These are phyloP conservation scores for Metarhizium rileyi DNA, from an alignment of 2,329 filamentous ascomycete species.

Conservation along the genomic window DNA sequence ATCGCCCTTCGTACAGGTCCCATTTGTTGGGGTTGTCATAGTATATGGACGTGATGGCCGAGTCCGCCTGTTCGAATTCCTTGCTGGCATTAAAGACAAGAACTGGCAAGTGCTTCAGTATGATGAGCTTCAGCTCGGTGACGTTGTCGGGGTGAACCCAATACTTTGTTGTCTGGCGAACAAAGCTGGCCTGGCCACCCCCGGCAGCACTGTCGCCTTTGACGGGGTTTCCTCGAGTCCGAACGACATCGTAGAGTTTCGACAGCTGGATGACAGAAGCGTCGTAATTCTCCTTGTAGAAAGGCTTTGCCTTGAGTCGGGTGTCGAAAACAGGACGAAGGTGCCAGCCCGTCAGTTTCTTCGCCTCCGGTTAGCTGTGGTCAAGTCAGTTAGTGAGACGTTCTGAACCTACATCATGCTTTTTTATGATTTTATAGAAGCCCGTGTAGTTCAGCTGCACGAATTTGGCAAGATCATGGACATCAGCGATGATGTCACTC, in stretches of 20 bases:
- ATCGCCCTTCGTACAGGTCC: constrained; percentile 85
- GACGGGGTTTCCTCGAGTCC: constrained; percentile 84
- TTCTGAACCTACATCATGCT: constrained; percentile 68
- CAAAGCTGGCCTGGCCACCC: constrained; percentile 86
- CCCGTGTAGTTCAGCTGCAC: constrained; percentile 98
- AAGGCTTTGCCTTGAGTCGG: constrained; percentile 88
- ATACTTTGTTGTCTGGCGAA: constrained; percentile 97
- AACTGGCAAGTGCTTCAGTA: constrained; percentile 93
- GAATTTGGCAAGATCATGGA: constrained; percentile 96
- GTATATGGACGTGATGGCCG: constrained; percentile 96
- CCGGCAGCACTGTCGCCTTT: constrained; percentile 89
- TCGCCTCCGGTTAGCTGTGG: background rate
- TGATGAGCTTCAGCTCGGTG: constrained; percentile 94
- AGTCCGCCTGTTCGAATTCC: constrained; percentile 83
- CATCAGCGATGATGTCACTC: constrained; percentile 96
- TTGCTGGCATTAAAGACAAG: constrained; percentile 96
- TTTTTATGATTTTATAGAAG: constrained; percentile 99
- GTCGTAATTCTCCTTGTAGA: constrained; percentile 99
- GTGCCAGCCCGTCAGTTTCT: constrained; percentile 93
- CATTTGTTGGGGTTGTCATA: constrained; percentile 92
- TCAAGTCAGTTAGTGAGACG: background rate
- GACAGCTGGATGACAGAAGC: constrained; percentile 90
- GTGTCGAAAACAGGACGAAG: constrained; percentile 94
- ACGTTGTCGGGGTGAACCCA: constrained; percentile 99
- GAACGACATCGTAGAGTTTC: constrained; percentile 86